A percentile compares a stretch with the other conserved stretches of the same genome.
Conservation (phyloP, 441 rosid genomes). For the Euphorbia celastroides region DNA sequence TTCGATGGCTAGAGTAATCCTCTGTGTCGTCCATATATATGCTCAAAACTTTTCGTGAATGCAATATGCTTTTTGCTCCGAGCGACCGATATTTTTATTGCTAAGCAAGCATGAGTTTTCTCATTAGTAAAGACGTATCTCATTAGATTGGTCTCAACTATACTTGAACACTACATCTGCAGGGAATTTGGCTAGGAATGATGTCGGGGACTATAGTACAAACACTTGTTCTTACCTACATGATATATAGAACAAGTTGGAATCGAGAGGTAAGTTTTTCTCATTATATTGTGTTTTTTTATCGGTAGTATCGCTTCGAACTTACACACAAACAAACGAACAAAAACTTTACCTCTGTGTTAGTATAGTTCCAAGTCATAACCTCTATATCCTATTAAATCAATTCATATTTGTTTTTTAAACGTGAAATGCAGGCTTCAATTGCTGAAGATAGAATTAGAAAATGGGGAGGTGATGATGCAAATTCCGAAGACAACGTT, state of each 20-base stretch:
- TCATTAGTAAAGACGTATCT: background rate
- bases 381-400: no score
- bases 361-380: no score
- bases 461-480: slow-evolving; percentile 46
- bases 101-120: background rate
- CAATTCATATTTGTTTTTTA: background rate
- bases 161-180: no score
- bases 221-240: slow-evolving; percentile 28
- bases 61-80: no score
- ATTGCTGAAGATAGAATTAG: slow-evolving; percentile 45
- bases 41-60: no score
- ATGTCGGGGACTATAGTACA: slow-evolving; percentile 38
- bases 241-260: slow-evolving; percentile 52
- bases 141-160: no score
- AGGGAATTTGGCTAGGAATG: slow-evolving; percentile 67
- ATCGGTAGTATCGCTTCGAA: no score
- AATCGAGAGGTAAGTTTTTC: slow-evolving; percentile 31
- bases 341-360: no score
- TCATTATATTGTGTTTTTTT: background rate
- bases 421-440: slow-evolving; percentile 34
- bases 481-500: background rate
- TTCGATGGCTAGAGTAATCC: no score
- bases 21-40: no score
- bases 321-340: no score
- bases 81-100: no score